Evolutionary conservation across 2,329 filamentous ascomycete genomes (phyloP), one percentile per base, ranked within the genome.

Genomic region (Cladobotryum mycophilum): DNA sequence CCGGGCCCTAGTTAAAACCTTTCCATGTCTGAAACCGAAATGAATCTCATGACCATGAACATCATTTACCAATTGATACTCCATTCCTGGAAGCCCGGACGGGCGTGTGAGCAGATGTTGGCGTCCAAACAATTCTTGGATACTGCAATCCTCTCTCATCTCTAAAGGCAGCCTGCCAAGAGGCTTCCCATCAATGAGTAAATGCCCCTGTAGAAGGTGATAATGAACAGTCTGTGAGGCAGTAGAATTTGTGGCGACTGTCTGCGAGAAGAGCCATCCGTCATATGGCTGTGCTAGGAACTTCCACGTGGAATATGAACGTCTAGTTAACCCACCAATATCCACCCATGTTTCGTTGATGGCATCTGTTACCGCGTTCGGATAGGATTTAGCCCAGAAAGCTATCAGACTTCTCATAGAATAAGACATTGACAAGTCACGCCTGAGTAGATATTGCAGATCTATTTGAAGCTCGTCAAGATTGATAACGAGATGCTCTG

Each of bases 51-150:
- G 55, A 0, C 14, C 53, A 8, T 48, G 18, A 8, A 56, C 36
- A 1, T 42, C 25, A 43, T n/a, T 70, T 64, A 34, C 51, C 1
- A 60, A 62, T 51, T 52, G 68, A 68, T 81, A 76, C 1, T 70
- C 71, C 76, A 86, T 82, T 0, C 77, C 80, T 0, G 58, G 62
- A 0, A 79, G 53, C 0, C 56, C 52, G 0, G 82, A 85, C 0
- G 81, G 76, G n/a, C 64, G 77, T 0, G 75, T 78, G 1, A 74
- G 69, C 0, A 84, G 69, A 20, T 69, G 68, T 17, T 77, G 73
- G 1, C 72, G 64, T 0, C 76, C 76, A 57, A 86, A 84, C 0
- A 87, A 67, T 4, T 74, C 68, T 5, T 64, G 61, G 11, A 84
- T 67, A 1, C 61, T 58, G 1, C 51, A 42, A 1, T 73, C 20